Conservation (phyloP, 2,329 filamentous ascomycete genomes). For the Colletotrichum chlorophyti region DNA sequence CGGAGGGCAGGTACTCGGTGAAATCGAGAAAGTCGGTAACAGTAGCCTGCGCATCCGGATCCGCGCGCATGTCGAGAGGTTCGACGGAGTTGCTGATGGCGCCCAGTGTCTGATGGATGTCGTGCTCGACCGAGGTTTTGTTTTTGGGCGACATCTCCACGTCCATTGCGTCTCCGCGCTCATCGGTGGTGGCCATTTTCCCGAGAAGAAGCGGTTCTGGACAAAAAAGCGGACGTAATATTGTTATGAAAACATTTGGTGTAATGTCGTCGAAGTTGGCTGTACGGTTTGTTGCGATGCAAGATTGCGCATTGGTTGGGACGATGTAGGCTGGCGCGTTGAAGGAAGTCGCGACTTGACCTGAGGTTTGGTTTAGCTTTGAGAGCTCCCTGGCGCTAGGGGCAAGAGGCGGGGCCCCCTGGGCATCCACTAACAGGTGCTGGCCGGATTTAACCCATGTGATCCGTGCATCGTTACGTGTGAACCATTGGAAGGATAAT, state of each 20-base stretch:
- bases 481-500: neutral
- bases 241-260: constrained; percentile 13
- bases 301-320: constrained; percentile 16
- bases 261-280: neutral
- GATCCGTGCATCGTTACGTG: neutral
- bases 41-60: constrained; percentile 73
- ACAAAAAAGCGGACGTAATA: neutral
- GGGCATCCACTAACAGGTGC: constrained; percentile 19
- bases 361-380: constrained; percentile 17
- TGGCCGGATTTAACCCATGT: neutral
- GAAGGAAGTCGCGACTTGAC: constrained; percentile 20
- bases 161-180: constrained; percentile 34
- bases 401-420: constrained; percentile 5
- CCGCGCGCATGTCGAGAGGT: constrained; percentile 59
- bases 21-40: constrained; percentile 75
- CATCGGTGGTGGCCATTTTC: constrained; percentile 32
- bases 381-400: constrained; percentile 21
- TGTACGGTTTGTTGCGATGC: neutral
- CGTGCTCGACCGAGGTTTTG: constrained; percentile 38
- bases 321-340: constrained; percentile 23
- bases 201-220: neutral
- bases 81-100: constrained; percentile 47
- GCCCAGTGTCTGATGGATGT: constrained; percentile 33
- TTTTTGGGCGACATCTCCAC: constrained; percentile 44
- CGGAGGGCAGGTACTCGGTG: constrained; percentile 72